Base-by-base conservation (phyloP, 805 yeast genomes). In the Candida ficus region DNA sequence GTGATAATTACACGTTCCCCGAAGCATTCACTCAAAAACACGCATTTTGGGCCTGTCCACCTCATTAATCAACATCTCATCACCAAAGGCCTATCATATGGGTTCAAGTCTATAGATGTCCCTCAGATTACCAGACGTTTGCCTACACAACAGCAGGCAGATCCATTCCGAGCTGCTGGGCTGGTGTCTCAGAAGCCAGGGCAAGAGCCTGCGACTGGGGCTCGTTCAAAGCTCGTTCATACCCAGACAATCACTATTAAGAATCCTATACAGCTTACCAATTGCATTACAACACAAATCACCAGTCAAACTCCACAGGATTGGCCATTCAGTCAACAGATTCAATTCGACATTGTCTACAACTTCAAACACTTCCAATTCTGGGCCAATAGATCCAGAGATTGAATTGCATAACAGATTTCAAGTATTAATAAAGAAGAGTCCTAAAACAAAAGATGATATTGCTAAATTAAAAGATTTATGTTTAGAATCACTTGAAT, bases 121-220 rank as follows among this genome's bases (percentile, higher is more conserved):
- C 8, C 16, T 36, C 3, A 35, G 32, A 25, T 14, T 41, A 13
- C 37, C 27, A 22, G 35, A 41, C 18, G 10, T 37, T 7, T 33
- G 37, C 25, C 26, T 41, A 12, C 35, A 32, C 14, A 26, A 16
- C n/a, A 35, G 44, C 37, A 41, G 38, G 33, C 44, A 33, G n/a
- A 17, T 20, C 19, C 44, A 41, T n/a, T n/a, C 32, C 3, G 44
- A 41, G n/a, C 38, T 41, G 4, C 33, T 41, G 17, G 33, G 34
- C 35, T 41, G 44, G 44, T 36, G 30, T 5, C 17, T 41, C 9
- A 31, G 41, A 11, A 13, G 29, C 22, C 38, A 41, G 14, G 44
- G 44, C 5, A 37, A n/a, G 13, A 7, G 9, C 7, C 14, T 33
- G 19, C 37, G 35, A 12, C 37, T 36, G 11, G 19, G 26, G 2